A percentile compares a stretch with the other conserved stretches of the same genome.
phyloP scores from a whole-genome alignment of 2,329 filamentous ascomycete species.

The Sarocladiaceae sp. region DNA sequence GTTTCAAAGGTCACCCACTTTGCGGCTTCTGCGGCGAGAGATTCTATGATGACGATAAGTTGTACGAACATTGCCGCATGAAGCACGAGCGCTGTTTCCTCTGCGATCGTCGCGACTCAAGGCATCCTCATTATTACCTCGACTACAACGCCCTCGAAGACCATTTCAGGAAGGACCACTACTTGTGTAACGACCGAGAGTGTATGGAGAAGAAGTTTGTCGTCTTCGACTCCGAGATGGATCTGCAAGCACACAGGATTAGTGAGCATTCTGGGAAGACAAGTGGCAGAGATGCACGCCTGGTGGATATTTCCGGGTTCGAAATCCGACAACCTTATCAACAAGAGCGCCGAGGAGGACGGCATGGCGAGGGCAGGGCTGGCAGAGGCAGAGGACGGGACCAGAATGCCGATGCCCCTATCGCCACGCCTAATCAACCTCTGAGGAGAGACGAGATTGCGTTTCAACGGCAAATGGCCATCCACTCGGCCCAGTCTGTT shows the following conservation, averaged over 20 bases:
- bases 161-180: conserved; percentile 87
- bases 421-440: conserved; percentile 68
- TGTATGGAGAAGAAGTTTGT: conserved; percentile 97
- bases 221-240: conserved; percentile 91
- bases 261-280: conserved; percentile 78
- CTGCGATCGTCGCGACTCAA: conserved; percentile 68
- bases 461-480: conserved; percentile 86
- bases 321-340: conserved; percentile 73
- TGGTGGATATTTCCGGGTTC: conserved; percentile 85
- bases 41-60: conserved; percentile 94
- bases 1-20: conserved; percentile 92
- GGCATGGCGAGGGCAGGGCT: conserved; percentile 30
- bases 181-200: conserved; percentile 75
- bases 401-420: conserved; percentile 77
- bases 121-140: conserved; percentile 83
- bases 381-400: conserved; percentile 53
- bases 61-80: conserved; percentile 89
- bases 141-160: conserved; percentile 83
- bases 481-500: conserved; percentile 80
- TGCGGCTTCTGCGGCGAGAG: conserved; percentile 88
- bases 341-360: conserved; percentile 50
- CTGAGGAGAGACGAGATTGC: conserved; percentile 83
- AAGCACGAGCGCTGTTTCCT: conserved; percentile 95
- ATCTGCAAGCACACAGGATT: conserved; percentile 89
- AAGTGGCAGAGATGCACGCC: conserved; percentile 73